Percentiles rank a stretch among this genome's conserved stretches.
Conservation (phyloP, 345 rosid species). For the Syzygium oleosum region DNA sequence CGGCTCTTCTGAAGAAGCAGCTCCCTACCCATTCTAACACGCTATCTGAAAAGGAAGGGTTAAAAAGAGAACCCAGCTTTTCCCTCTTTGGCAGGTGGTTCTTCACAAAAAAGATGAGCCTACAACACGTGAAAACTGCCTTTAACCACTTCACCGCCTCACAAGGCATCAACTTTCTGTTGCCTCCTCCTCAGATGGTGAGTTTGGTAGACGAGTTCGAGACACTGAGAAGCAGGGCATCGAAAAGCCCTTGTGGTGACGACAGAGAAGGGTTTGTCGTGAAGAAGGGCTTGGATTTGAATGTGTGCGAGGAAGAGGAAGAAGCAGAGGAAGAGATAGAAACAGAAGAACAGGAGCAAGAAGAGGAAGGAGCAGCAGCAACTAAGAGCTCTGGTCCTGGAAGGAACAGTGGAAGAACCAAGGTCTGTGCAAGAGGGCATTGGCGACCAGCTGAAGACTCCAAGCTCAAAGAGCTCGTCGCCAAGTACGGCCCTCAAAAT, state of each 20-base stretch:
- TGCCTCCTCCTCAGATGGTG: background rate
- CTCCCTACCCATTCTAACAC: background rate
- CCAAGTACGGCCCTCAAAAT: slow-evolving; percentile 80
- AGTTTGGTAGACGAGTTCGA: background rate
- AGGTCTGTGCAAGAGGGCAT: slow-evolving; percentile 70
- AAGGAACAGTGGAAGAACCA: slow-evolving; percentile 23
- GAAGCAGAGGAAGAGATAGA: slow-evolving; percentile 14
- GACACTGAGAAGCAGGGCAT: background rate
- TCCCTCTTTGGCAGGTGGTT: background rate
- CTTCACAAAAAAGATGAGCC: background rate
- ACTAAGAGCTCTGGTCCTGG: slow-evolving; percentile 2
- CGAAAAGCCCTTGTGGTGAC: background rate
- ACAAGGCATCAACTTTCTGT: background rate
- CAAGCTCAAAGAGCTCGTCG: slow-evolving; percentile 73
- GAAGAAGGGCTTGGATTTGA: background rate
- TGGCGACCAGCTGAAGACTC: slow-evolving; percentile 94
- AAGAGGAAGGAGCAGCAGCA: slow-evolving; percentile 7
- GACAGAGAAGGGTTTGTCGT: background rate
- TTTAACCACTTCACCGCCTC: background rate
- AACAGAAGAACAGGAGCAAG: slow-evolving; percentile 13
- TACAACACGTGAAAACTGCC: background rate
- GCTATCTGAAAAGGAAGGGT: background rate
- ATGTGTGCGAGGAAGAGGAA: slow-evolving; percentile 5
- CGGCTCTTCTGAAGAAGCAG: background rate
- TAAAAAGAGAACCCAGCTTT: background rate